Base-by-base conservation (phyloP, 306 rosid genomes). In the Begonia loranthoides region DNA sequence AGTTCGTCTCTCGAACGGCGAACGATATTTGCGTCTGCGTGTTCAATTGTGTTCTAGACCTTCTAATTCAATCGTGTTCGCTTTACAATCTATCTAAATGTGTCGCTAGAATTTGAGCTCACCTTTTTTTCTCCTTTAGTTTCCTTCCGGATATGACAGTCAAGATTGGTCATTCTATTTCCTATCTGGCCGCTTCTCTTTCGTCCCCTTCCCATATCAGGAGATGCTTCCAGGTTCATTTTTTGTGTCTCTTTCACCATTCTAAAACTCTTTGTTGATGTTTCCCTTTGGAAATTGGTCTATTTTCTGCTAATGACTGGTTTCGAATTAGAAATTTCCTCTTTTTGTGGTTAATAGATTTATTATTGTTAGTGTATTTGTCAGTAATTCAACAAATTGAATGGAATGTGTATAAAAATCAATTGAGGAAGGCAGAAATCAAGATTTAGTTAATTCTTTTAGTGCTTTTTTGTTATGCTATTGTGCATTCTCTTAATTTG, bases 121-220 rank as follows among this genome's bases (percentile, higher is more conserved):
- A 52, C 58, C 50, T 17, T 17, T 50, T 59, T 58, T 58, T 49
- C 14, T 47, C 41, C 51, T 15, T 21, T 52, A 19, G 50, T 45
- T 28, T 46, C 50, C 52, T 34, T 16, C 50, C 33, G 57, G 67
- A 57, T 51, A 80, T 84, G 94, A 70, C 79, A 49, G 54, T 68
- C 10, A 64, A 66, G 66, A 51, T 57, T 54, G 72, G 54, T 53
- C 71, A 90, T 17, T 76, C 81, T n/a, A 46, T 80, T 62, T 75
- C 87, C 45, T 68, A 77, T 58, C 66, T 59, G 48, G 67, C 70
- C 13, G 60, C 81, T 66, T 63, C 86, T 40, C 63, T 71, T 65
- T 57, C 74, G 51, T 72, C 84, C 70, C 67, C 76, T 60, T 71
- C 53, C 19, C 78, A 53, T 39, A 54, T 45, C 51, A 72, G 65